Evolutionary conservation across 345 rosid species (phyloP).

Genomic region (Arabidopsis suecica): DNA sequence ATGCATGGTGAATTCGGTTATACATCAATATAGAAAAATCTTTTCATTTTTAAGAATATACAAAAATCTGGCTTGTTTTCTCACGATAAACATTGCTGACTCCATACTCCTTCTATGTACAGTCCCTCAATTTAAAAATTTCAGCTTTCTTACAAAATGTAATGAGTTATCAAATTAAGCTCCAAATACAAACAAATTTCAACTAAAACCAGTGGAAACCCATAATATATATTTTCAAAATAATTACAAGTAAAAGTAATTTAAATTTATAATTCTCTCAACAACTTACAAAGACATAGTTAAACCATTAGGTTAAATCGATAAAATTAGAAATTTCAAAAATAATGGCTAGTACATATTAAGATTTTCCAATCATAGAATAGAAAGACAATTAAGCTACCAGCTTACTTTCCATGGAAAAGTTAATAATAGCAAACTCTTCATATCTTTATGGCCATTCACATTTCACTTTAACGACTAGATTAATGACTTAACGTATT

Average conservation of each 20-base stretch:
- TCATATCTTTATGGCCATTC: neutral
- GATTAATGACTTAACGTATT: constrained; percentile 20
- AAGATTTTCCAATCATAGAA: neutral
- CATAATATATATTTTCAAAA: neutral
- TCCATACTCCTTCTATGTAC: constrained; percentile 2
- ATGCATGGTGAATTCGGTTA: constrained; percentile 11
- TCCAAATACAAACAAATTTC: neutral
- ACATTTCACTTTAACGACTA: constrained; percentile 15
- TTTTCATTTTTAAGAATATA: neutral
- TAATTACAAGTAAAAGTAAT: neutral
- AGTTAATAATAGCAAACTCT: neutral
- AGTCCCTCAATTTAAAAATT: neutral
- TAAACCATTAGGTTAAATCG: no score
- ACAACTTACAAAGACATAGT: neutral
- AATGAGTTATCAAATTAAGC: neutral
- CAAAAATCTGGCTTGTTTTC: constrained; percentile 9
- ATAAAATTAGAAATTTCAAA: neutral
- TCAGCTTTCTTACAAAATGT: neutral
- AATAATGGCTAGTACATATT: neutral
- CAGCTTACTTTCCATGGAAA: neutral
- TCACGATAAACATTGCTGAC: neutral
- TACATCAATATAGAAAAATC: neutral
- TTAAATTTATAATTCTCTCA: neutral
- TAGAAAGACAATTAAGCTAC: constrained; percentile 1
- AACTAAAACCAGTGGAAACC: neutral